Percentiles rank a stretch among this genome's conserved stretches.
Conservation (phyloP, 306 rosid species). For the Hylodesmum podocarpum region DNA sequence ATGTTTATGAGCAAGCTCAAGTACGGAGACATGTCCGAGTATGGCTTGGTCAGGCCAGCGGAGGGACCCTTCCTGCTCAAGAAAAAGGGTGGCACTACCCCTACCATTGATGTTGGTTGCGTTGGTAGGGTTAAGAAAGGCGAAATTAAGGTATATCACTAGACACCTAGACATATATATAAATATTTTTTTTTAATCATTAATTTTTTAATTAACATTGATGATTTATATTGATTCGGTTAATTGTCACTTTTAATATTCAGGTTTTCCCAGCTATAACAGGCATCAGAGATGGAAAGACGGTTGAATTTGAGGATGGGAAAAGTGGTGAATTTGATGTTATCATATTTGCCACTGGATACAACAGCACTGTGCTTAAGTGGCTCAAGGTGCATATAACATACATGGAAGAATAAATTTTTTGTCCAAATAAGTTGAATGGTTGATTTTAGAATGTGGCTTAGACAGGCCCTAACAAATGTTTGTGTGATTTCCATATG, state of each 20-base stretch:
- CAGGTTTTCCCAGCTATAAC: constrained; percentile 51
- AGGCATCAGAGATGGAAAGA: constrained; percentile 23
- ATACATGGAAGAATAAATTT: background rate
- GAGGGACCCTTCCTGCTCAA: constrained; percentile 59
- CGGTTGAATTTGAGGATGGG: constrained; percentile 46
- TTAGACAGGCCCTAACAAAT: background rate
- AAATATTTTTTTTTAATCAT: too few relatives aligned
- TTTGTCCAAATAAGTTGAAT: background rate
- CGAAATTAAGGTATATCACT: constrained; percentile 54
- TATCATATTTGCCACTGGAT: constrained; percentile 73
- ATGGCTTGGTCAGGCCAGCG: constrained; percentile 49
- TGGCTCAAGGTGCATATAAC: constrained; percentile 63
- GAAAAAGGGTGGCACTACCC: constrained; percentile 43
- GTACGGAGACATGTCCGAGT: constrained; percentile 46
- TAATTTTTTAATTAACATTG: too few relatives aligned
- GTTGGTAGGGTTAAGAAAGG: constrained; percentile 40
- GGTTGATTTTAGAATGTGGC: background rate
- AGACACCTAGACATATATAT: background rate
- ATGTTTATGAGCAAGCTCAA: constrained; percentile 30
- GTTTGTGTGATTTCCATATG: background rate
- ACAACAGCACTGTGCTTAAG: constrained; percentile 47
- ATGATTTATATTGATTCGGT: background rate
- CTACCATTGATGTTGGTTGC: constrained; percentile 71
- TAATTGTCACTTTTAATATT: background rate
- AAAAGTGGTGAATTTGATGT: constrained; percentile 35